phyloP scores from a whole-genome alignment of 768 basidiomycete genomes.

The Pisolithus sp. region DNA sequence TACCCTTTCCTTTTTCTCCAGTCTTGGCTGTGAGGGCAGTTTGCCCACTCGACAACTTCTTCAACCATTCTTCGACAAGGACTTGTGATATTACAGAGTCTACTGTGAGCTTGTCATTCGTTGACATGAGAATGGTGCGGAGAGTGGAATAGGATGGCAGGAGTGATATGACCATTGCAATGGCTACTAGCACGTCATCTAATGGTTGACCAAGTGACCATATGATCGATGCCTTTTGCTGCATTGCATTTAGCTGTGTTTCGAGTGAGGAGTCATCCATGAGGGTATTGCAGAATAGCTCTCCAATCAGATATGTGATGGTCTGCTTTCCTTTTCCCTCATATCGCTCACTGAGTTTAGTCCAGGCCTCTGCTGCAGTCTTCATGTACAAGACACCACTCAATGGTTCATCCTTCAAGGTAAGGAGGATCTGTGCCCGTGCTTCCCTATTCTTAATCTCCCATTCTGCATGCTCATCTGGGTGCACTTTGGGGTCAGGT shows the following conservation, averaged over 20 bases:
- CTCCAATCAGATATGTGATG: conserved; percentile 16
- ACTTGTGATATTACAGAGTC: neutral
- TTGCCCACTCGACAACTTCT: neutral
- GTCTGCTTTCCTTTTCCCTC: conserved; percentile 19
- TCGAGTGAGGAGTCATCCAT: conserved; percentile 11
- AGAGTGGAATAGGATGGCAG: conserved; percentile 15
- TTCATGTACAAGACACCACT: conserved; percentile 10
- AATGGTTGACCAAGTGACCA: conserved; percentile 9
- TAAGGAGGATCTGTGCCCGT: conserved; percentile 15
- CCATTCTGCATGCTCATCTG: neutral
- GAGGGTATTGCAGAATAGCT: conserved; percentile 17
- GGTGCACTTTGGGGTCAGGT: neutral
- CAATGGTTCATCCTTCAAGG: conserved; percentile 18
- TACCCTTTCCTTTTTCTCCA: neutral
- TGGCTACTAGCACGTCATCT: conserved; percentile 14
- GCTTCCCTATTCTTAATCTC: conserved; percentile 11
- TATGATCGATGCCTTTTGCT: conserved; percentile 9
- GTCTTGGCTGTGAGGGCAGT: neutral
- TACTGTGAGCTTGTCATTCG: neutral
- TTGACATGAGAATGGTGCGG: conserved; percentile 14
- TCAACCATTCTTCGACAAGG: neutral
- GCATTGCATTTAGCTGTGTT: conserved; percentile 16
- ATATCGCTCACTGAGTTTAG: conserved; percentile 10
- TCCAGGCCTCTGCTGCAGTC: conserved; percentile 14
- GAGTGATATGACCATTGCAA: conserved; percentile 16